phyloP scores from a whole-genome alignment of 2,329 filamentous ascomycete genomes.

The Biscogniauxia sp. region DNA sequence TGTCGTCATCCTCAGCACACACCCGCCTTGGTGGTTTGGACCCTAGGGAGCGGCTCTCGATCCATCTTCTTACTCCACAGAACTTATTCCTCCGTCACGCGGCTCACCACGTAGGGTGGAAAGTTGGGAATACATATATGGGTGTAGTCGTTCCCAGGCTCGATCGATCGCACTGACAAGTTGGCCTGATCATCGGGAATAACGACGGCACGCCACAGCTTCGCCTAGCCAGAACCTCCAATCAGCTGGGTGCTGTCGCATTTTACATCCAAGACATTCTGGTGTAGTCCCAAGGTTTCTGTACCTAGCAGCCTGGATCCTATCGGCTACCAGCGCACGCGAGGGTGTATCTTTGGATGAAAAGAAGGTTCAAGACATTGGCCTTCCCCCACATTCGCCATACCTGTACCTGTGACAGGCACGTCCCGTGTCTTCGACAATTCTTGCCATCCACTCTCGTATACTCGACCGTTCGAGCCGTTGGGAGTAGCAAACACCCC shows the following conservation, averaged over 20 bases:
- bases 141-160: background rate
- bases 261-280: constrained; percentile 26
- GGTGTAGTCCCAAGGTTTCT: constrained; percentile 22
- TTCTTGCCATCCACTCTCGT: constrained; percentile 14
- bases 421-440: constrained; percentile 16
- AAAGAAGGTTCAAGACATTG: constrained; percentile 16
- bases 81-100: background rate
- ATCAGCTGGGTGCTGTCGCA: constrained; percentile 21
- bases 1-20: constrained; percentile 1
- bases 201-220: constrained; percentile 26
- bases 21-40: background rate
- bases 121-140: background rate
- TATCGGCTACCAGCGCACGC: background rate
- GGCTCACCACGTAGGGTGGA: background rate
- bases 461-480: constrained; percentile 3
- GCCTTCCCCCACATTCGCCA: constrained; percentile 16
- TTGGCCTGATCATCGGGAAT: constrained; percentile 7
- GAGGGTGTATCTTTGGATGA: constrained; percentile 3
- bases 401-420: constrained; percentile 1
- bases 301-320: constrained; percentile 13
- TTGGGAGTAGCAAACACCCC: constrained; percentile 1
- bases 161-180: constrained; percentile 3
- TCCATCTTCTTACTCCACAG: background rate
- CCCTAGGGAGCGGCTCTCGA: background rate
- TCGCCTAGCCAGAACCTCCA: constrained; percentile 22